Conservation (phyloP, 805 yeast species). For the Starmerella tilneyi region DNA sequence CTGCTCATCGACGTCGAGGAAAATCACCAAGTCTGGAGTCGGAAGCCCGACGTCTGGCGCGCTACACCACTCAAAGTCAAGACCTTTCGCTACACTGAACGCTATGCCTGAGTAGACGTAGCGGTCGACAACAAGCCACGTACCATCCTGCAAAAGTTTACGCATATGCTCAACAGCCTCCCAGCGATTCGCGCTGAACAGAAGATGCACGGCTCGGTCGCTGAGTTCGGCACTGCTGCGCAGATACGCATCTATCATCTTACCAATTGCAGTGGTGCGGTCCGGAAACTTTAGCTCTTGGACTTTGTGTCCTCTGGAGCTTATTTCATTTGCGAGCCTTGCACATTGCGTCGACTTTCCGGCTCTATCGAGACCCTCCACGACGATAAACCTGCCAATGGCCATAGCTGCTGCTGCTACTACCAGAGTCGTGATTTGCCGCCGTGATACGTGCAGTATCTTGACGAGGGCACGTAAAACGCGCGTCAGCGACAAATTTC, state of each 20-base stretch:
- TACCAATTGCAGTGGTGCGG: slow-evolving; percentile 71
- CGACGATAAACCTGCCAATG: slow-evolving; percentile 65
- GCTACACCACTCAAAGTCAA: slow-evolving; percentile 66
- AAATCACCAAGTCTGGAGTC: slow-evolving; percentile 72
- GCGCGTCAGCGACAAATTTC: not conserved
- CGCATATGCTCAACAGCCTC: slow-evolving; percentile 49
- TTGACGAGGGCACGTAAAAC: not conserved
- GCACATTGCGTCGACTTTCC: slow-evolving; percentile 84
- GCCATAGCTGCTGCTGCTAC: no score
- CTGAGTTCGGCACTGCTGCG: slow-evolving; percentile 41
- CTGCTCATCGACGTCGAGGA: slow-evolving; percentile 50
- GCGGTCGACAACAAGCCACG: slow-evolving; percentile 63
- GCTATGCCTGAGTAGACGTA: slow-evolving; percentile 91
- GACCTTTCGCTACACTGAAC: slow-evolving; percentile 76
- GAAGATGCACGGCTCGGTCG: slow-evolving; percentile 74
- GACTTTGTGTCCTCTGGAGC: slow-evolving; percentile 32
- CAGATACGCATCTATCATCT: slow-evolving; percentile 63
- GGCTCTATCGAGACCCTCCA: slow-evolving; percentile 91
- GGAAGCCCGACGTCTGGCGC: slow-evolving; percentile 78
- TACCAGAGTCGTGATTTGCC: no score
- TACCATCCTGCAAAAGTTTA: slow-evolving; percentile 41
- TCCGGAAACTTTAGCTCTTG: slow-evolving; percentile 75
- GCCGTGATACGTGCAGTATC: not conserved
- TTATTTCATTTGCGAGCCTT: slow-evolving; percentile 31
- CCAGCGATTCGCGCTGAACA: slow-evolving; percentile 94